phyloP scores from a whole-genome alignment of 306 rosid genomes.

The Lagenaria siceraria region DNA sequence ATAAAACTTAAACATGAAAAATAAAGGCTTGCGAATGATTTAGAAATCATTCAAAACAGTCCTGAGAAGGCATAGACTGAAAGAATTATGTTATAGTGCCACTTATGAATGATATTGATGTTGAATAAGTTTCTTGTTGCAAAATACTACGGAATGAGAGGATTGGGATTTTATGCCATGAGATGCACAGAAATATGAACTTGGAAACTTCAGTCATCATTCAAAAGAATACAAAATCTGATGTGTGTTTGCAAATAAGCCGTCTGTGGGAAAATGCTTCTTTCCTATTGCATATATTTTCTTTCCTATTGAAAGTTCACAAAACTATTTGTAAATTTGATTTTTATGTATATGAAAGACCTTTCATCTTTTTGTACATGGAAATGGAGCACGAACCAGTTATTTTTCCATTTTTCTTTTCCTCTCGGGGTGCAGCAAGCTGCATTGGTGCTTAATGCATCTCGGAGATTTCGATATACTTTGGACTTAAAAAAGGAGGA shows the following conservation, averaged over 20 bases:
- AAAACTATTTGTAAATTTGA: neutral
- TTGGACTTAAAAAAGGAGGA: conserved; percentile 70
- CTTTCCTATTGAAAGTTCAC: neutral
- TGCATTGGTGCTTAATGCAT: conserved; percentile 72
- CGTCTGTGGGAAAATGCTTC: neutral
- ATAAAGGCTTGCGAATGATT: no score
- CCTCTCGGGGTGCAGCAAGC: conserved; percentile 52
- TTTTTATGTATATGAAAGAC: neutral
- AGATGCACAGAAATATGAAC: neutral
- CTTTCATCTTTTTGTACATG: neutral
- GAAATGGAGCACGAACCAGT: conserved; percentile 15
- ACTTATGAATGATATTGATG: neutral
- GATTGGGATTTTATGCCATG: neutral
- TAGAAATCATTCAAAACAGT: no score
- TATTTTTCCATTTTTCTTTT: conserved; percentile 12
- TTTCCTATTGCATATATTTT: neutral
- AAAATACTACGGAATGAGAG: neutral
- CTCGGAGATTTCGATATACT: conserved; percentile 84
- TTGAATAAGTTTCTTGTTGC: neutral
- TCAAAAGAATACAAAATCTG: neutral
- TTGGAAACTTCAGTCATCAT: neutral
- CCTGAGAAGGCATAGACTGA: no score
- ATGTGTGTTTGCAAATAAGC: neutral
- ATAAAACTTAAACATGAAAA: no score
- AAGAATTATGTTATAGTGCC: neutral